Evolutionary conservation across 225 moss, liverwort and hornwort genomes (phyloP), one percentile per base, ranked within the genome.

Genomic region (Physcomitrellopsis africana): DNA sequence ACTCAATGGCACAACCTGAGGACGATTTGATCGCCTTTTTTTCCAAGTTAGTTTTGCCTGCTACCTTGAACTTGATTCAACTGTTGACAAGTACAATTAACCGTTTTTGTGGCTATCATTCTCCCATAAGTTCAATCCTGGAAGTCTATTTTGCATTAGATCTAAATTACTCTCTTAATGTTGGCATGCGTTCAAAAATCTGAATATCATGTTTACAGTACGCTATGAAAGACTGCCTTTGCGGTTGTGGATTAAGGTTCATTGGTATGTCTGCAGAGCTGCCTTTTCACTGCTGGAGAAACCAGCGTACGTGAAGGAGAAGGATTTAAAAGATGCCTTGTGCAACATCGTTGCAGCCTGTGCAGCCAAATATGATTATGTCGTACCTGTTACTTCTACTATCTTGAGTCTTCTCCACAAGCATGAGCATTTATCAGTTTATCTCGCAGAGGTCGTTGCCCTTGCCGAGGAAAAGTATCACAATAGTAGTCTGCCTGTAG

Each of bases 371-470:
- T 99, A 95, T 77, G 86, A 85, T 63, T 89, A 93, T 59, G 75
- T 90, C 20, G 81, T 92, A 57, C 89, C 93, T 65, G 86, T 87
- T 45, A 83, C 92, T 54, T 93, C 90, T 63, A 92, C 90, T 54
- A 89, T 95, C 58, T 84, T 93, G 63, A 87, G 91, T 75, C 81
- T 99, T 76, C 88, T 99, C 41, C 93, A 93, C 86, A 93, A 93
- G 81, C 80, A 83, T 76, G 90, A 92, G 62, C 95, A 99, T 67
- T 81, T 95, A 47, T 85, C 93, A n/a, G 57, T 84, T 69, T 88
- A 86, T 49, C 81, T 99, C 57, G 99, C 95, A 63, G 92, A 95
- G 60, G 69, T 99, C 32, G 95, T 99, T 72, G 85, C 82, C 41
- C 75, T 86, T 53, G 87, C 93, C 0, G 93, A 99, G 82, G 89